A percentile compares a stretch with the other conserved stretches of the same genome.
phyloP scores from a whole-genome alignment of 2,329 filamentous ascomycete species.

The Ceratocystiopsis sp. region DNA sequence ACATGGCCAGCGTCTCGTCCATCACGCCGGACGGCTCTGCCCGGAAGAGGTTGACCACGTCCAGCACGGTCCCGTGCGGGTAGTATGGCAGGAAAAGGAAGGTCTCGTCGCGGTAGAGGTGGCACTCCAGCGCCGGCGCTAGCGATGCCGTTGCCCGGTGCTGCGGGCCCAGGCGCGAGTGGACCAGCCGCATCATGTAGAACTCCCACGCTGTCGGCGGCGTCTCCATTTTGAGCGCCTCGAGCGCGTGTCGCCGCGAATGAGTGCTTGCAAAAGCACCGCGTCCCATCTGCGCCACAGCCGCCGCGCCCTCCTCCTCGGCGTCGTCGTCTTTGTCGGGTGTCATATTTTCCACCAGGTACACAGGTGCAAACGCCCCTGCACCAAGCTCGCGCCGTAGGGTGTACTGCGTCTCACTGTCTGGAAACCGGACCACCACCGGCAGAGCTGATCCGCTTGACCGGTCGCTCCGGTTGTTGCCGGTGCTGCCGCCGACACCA shows the following conservation, averaged over 20 bases:
- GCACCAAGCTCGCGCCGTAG: slow-evolving; percentile 76
- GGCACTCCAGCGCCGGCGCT: slow-evolving; percentile 73
- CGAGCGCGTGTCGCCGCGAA: slow-evolving; percentile 39
- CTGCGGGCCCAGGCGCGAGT: slow-evolving; percentile 54
- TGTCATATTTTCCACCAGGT: slow-evolving; percentile 63
- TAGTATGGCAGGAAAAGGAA: slow-evolving; percentile 80
- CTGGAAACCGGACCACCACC: slow-evolving; percentile 51
- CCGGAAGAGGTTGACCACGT: slow-evolving; percentile 76
- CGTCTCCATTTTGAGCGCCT: slow-evolving; percentile 89
- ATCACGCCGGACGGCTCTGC: slow-evolving; percentile 56
- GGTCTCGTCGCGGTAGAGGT: slow-evolving; percentile 77
- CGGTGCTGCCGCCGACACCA: too few species aligned
- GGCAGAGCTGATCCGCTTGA: slow-evolving; percentile 38
- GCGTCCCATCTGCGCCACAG: slow-evolving; percentile 36
- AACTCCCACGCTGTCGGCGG: slow-evolving; percentile 90
- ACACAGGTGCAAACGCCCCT: slow-evolving; percentile 90
- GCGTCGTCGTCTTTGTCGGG: slow-evolving; percentile 25
- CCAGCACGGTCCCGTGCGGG: slow-evolving; percentile 82
- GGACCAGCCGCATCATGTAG: slow-evolving; percentile 76
- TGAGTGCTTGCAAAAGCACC: slow-evolving; percentile 38
- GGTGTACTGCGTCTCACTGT: slow-evolving; percentile 50
- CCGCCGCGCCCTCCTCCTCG: slow-evolving; percentile 22
- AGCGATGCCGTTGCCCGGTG: slow-evolving; percentile 61
- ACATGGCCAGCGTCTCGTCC: slow-evolving; percentile 88
- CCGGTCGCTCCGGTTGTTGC: slow-evolving; percentile 34